These are phyloP conservation scores for Periconia macrospinosa DNA, from an alignment of 2,329 filamentous ascomycete genomes.

Conservation along the genomic window DNA sequence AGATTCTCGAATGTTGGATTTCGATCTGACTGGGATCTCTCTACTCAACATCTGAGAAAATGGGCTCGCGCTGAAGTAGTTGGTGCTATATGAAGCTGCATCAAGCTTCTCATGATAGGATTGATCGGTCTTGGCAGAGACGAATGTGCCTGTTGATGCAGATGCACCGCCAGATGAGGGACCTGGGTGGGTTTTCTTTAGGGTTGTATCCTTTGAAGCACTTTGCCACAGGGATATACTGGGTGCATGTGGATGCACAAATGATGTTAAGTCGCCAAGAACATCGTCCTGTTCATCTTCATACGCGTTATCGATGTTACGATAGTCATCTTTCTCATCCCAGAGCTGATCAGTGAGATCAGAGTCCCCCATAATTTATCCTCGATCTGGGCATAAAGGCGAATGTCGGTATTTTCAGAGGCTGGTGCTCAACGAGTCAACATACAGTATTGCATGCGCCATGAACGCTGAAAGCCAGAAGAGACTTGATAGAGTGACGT, in stretches of 20 bases:
- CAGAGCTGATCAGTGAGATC: background rate
- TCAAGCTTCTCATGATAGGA: background rate
- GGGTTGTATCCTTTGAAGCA: background rate
- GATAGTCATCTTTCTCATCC: background rate
- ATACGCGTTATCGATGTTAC: background rate
- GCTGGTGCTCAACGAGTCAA: background rate
- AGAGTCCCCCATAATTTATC: background rate
- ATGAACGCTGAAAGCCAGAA: background rate
- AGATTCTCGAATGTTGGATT: background rate
- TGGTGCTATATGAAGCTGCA: background rate
- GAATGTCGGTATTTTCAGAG: background rate
- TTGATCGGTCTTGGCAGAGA: background rate
- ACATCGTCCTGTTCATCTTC: background rate
- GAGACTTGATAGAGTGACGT: background rate
- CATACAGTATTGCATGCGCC: background rate
- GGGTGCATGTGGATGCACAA: background rate
- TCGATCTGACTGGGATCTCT: background rate
- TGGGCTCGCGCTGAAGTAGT: background rate
- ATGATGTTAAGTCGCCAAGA: background rate
- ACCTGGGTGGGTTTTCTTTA: background rate
- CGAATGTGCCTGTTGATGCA: background rate
- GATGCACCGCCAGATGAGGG: background rate
- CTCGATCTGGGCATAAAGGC: background rate
- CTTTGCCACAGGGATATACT: background rate
- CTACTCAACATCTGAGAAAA: background rate